Evolutionary conservation across 1,284 basidiomycete genomes (phyloP).

Genomic region (Gomphus bonarii): DNA sequence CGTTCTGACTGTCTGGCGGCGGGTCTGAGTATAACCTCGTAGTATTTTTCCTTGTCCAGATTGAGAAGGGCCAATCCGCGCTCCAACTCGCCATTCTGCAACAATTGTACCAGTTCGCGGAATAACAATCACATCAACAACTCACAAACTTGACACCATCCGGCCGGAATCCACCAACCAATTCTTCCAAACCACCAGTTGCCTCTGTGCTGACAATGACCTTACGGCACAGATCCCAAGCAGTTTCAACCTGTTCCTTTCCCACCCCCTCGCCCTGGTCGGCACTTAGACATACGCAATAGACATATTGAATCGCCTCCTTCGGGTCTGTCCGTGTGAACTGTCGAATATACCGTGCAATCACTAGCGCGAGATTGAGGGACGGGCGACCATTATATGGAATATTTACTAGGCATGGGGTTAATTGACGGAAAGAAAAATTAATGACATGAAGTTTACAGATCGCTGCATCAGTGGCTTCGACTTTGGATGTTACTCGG

Average conservation of each 20-base stretch:
- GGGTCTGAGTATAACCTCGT: conserved; percentile 68
- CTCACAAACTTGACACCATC: conserved; percentile 85
- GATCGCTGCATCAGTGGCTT: conserved; percentile 74
- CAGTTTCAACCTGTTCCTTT: conserved; percentile 73
- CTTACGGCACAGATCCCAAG: conserved; percentile 81
- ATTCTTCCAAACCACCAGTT: conserved; percentile 78
- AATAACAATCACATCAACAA: conserved; percentile 15
- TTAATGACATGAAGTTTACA: conserved; percentile 40
- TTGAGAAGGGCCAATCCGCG: conserved; percentile 8
- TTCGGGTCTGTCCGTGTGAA: conserved; percentile 89
- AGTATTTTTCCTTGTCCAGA: conserved; percentile 65
- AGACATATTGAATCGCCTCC: conserved; percentile 93
- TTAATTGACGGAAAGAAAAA: background rate
- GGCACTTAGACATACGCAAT: conserved; percentile 74
- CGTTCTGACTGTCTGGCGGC: conserved; percentile 62
- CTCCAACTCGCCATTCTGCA: conserved; percentile 10
- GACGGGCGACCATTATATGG: conserved; percentile 60
- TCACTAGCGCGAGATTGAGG: conserved; percentile 76
- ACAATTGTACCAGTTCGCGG: background rate
- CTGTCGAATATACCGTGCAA: conserved; percentile 88
- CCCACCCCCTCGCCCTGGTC: conserved; percentile 68
- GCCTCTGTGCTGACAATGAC: conserved; percentile 83
- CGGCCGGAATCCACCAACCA: conserved; percentile 83
- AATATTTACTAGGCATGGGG: conserved; percentile 9
- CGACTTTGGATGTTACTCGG: conserved; percentile 68